These are phyloP conservation scores for Mycena sanguinolenta DNA, from an alignment of 768 basidiomycete genomes.

Conservation along the genomic window DNA sequence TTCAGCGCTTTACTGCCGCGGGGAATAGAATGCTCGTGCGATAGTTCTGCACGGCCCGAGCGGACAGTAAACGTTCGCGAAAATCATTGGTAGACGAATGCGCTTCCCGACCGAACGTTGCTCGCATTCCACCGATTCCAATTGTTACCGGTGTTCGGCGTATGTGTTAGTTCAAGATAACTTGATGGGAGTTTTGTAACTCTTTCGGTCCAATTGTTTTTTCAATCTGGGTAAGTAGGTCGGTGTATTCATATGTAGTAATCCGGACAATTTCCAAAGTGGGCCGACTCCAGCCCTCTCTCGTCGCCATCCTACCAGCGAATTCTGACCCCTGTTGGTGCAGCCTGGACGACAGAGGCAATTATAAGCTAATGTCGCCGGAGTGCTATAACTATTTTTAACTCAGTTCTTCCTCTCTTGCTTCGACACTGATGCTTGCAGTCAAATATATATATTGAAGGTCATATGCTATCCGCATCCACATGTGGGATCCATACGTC, in stretches of 20 bases:
- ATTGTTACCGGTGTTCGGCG: background rate
- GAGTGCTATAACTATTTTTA: constrained; percentile 35
- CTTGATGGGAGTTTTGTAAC: too few species aligned
- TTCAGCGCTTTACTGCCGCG: constrained; percentile 53
- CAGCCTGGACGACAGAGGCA: too few species aligned
- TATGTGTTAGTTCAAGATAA: background rate
- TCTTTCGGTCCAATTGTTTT: too few species aligned
- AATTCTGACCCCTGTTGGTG: too few species aligned
- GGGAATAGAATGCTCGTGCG: background rate
- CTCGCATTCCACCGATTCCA: background rate
- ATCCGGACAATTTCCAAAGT: too few species aligned
- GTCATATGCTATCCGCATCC: constrained; percentile 12
- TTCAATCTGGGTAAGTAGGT: too few species aligned
- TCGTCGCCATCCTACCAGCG: too few species aligned
- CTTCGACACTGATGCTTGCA: background rate
- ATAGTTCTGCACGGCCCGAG: constrained; percentile 49
- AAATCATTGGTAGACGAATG: constrained; percentile 6
- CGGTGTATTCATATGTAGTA: too few species aligned
- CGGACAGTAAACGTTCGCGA: constrained; percentile 50
- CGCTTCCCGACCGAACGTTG: constrained; percentile 13
- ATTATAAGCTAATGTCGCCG: too few species aligned
- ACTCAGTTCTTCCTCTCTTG: background rate
- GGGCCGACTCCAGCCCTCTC: too few species aligned
- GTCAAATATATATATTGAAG: too few species aligned
- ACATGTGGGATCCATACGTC: background rate